Conservation (phyloP, 257 asterid species). For the Solanum tacnaense region DNA sequence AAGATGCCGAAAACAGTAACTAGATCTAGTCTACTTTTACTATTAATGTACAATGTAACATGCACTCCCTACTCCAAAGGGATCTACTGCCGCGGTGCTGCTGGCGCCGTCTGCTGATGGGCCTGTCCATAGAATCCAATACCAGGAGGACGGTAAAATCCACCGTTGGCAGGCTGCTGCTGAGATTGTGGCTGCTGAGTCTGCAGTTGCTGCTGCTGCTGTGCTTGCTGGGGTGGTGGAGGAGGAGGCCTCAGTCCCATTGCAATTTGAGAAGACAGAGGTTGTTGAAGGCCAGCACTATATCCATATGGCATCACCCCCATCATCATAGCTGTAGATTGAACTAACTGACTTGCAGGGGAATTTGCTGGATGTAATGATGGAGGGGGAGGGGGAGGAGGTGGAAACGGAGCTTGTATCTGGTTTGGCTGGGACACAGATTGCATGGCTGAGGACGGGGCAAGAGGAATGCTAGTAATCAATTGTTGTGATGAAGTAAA, state of each 20-base stretch:
- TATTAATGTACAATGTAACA: constrained; percentile 31
- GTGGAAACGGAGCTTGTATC: constrained; percentile 19
- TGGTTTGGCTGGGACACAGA: constrained; percentile 25
- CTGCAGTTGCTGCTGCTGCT: constrained; percentile 14
- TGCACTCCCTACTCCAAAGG: constrained; percentile 3
- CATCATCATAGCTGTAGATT: constrained; percentile 32
- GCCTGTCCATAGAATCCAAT: constrained; percentile 76
- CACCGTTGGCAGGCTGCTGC: constrained; percentile 33
- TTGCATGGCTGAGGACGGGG: constrained; percentile 18
- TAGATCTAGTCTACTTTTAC: constrained; percentile 2
- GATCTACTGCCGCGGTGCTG: constrained; percentile 70
- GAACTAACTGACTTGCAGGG: constrained; percentile 34
- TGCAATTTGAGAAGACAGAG: constrained; percentile 23
- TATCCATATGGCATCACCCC: constrained; percentile 43
- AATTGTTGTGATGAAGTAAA: constrained; percentile 34
- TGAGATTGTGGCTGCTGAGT: constrained; percentile 12
- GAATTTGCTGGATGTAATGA: constrained; percentile 28
- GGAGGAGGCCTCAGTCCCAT: constrained; percentile 41
- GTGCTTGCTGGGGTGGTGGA: constrained; percentile 26
- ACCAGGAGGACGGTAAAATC: constrained; percentile 67
- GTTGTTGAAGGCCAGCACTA: constrained; percentile 33
- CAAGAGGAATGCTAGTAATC: constrained; percentile 31
- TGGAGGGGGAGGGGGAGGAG: constrained; percentile 34
- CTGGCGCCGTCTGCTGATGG: constrained; percentile 77
- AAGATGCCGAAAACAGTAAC: neutral